Evolutionary conservation across 495 filamentous ascomycete genomes (phyloP).

Genomic region (Neurospora sp.): DNA sequence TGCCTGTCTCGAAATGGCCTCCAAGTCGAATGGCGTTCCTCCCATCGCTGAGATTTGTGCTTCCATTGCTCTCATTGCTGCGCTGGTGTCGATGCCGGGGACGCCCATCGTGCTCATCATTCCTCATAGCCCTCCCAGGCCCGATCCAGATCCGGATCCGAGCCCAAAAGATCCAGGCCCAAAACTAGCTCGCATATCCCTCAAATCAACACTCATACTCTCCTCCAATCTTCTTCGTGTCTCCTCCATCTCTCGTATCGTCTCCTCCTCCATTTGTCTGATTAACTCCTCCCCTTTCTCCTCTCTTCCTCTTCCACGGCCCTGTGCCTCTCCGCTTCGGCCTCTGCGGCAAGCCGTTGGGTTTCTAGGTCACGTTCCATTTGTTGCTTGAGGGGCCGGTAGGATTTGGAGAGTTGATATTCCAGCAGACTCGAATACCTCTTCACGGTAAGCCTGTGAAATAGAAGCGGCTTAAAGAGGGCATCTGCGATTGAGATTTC

Average conservation of each 20-base stretch:
- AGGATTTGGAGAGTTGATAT: no score
- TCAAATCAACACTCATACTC: background rate
- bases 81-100: background rate
- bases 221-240: background rate
- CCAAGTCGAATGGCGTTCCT: background rate
- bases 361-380: background rate
- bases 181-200: background rate
- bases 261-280: background rate
- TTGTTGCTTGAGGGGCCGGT: background rate
- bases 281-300: background rate
- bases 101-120: background rate
- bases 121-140: background rate
- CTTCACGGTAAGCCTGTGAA: no score
- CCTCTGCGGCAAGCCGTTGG: background rate
- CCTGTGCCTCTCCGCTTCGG: background rate
- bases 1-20: background rate
- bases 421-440: no score
- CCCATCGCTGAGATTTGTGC: background rate
- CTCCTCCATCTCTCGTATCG: background rate
- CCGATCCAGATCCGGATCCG: no score
- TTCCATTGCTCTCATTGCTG: background rate
- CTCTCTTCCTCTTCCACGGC: no score
- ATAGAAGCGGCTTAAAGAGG: no score
- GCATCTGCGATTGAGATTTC: no score
- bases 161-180: background rate